A percentile compares a stretch with the other conserved stretches of the same genome.
phyloP scores from a whole-genome alignment of 345 rosid species.

The Hibiscus trionum region DNA sequence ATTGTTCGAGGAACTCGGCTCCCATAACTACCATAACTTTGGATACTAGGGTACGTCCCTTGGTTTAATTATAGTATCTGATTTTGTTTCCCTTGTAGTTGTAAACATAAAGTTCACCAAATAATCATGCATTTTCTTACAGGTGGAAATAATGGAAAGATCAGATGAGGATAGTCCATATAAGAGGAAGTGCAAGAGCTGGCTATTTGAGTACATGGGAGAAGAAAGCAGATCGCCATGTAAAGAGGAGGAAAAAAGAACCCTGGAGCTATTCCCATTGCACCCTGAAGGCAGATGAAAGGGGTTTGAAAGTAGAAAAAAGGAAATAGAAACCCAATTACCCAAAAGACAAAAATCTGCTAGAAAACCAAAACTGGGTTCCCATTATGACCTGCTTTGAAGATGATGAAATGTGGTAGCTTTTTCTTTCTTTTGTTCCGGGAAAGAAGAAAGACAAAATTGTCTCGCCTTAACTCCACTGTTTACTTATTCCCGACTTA shows the following conservation, averaged over 20 bases:
- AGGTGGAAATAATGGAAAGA: conserved; percentile 33
- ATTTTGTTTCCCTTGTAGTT: neutral
- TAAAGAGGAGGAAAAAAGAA: conserved; percentile 49
- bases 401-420: neutral
- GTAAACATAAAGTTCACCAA: neutral
- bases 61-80: neutral
- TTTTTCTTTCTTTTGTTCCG: conserved; percentile 14
- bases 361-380: conserved; percentile 8
- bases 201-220: conserved; percentile 68
- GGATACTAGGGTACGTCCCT: conserved; percentile 36
- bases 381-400: conserved; percentile 7
- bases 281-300: conserved; percentile 79
- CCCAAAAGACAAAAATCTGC: neutral
- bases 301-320: neutral
- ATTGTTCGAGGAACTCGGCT: conserved; percentile 34
- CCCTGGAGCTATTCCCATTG: conserved; percentile 94
- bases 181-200: conserved; percentile 87
- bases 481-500: conserved; percentile 22
- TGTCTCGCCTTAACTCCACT: conserved; percentile 18
- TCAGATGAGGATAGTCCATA: conserved; percentile 39
- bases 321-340: too few relatives aligned
- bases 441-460: conserved; percentile 32
- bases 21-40: conserved; percentile 31
- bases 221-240: conserved; percentile 31
- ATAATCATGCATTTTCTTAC: neutral